Evolutionary conservation across 2,329 filamentous ascomycete genomes (phyloP).

Genomic region (Aspergillus pseudoterreus): DNA sequence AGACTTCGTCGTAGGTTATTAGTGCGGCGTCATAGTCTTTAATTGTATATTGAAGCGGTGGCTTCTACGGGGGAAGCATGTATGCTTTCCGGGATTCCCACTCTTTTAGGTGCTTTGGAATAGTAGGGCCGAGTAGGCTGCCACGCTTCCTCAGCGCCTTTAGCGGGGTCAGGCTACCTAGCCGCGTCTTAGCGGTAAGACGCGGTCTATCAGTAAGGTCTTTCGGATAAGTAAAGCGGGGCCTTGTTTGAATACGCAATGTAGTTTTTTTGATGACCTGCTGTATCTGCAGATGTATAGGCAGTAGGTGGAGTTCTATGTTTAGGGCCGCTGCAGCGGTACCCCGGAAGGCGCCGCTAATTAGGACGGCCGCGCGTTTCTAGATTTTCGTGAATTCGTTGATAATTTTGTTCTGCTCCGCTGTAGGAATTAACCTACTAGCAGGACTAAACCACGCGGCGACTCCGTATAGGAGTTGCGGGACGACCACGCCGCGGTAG

Average conservation of each 20-base stretch:
- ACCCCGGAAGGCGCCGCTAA: slow-evolving; percentile 11
- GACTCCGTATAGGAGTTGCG: slow-evolving; percentile 28
- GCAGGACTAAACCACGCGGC: slow-evolving; percentile 19
- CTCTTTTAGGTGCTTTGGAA: background rate
- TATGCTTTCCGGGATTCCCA: background rate
- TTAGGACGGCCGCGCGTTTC: slow-evolving; percentile 8
- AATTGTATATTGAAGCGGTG: background rate
- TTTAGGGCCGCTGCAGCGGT: slow-evolving; percentile 7
- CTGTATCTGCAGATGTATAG: slow-evolving; percentile 8
- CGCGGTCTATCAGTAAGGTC: fast-evolving
- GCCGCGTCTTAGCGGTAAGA: background rate
- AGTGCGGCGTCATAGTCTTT: too few species aligned
- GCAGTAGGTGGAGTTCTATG: slow-evolving; percentile 5
- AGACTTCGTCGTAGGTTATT: too few species aligned
- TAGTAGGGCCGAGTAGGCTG: background rate
- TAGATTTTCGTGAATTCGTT: slow-evolving; percentile 8
- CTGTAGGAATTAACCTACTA: background rate
- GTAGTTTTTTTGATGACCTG: slow-evolving; percentile 8
- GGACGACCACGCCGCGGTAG: slow-evolving; percentile 26
- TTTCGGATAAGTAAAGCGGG: background rate
- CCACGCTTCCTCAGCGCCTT: background rate
- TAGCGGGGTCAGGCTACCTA: background rate
- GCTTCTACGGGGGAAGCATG: background rate
- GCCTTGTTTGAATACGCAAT: slow-evolving; percentile 6
- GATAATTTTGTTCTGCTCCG: background rate